These are phyloP conservation scores for Lachancea cidri DNA, from an alignment of 805 yeast species.

Conservation along the genomic window DNA sequence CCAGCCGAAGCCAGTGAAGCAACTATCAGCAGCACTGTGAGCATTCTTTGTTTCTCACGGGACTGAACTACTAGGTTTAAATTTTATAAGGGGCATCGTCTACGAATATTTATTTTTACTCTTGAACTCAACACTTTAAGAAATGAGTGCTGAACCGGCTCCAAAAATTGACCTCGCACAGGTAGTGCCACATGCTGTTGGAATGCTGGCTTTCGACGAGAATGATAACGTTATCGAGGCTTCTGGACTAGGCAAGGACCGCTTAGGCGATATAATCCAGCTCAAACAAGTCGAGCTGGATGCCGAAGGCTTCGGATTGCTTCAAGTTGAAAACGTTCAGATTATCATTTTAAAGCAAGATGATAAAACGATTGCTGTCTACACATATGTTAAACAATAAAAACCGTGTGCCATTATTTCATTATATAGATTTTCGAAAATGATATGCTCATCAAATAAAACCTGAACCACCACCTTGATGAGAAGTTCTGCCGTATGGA, in stretches of 20 bases:
- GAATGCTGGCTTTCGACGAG: slow-evolving; percentile 30
- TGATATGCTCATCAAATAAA: slow-evolving; percentile 6
- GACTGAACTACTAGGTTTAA: too few relatives aligned
- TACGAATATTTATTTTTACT: not conserved
- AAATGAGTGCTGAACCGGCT: slow-evolving; percentile 2
- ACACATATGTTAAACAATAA: slow-evolving; percentile 9
- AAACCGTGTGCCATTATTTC: not conserved
- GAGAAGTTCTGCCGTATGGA: slow-evolving; percentile 25
- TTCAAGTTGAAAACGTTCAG: slow-evolving; percentile 17
- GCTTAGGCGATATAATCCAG: slow-evolving; percentile 22
- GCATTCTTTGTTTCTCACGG: not conserved
- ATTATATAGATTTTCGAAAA: not conserved
- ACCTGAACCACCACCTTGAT: slow-evolving; percentile 12
- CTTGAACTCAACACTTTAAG: not conserved
- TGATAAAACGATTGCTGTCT: slow-evolving; percentile 26
- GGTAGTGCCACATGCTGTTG: slow-evolving; percentile 23
- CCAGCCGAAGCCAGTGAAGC: not conserved
- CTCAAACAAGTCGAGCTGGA: slow-evolving; percentile 23
- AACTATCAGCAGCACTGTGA: not conserved
- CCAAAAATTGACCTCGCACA: slow-evolving; percentile 10
- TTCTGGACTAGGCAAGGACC: slow-evolving; percentile 28
- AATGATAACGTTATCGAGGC: slow-evolving; percentile 28
- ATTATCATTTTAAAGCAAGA: slow-evolving; percentile 25
- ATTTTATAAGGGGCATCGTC: not conserved
- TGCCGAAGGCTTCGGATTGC: slow-evolving; percentile 23